Evolutionary conservation across 108 stramenopile species (phyloP).

Genomic region (Schizochytrium sp.): DNA sequence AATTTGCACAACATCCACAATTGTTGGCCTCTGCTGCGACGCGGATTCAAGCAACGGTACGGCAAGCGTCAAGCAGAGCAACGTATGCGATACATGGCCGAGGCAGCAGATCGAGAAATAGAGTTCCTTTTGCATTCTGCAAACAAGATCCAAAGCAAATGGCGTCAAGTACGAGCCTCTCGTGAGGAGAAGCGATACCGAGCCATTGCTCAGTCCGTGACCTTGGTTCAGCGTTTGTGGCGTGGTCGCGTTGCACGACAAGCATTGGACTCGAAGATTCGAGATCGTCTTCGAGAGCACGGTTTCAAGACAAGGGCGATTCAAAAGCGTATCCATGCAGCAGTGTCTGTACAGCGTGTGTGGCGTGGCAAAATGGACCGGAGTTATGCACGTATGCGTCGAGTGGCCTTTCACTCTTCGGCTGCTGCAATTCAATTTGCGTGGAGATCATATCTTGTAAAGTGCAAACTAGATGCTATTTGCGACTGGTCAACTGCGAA

Average conservation of each 20-base stretch:
- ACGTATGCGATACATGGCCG: neutral
- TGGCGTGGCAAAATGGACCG: conserved; percentile 51
- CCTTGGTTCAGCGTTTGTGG: conserved; percentile 29
- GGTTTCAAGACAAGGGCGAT: neutral
- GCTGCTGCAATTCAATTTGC: conserved; percentile 17
- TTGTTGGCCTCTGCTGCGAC: conserved; percentile 11
- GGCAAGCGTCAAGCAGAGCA: neutral
- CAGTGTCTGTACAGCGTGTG: conserved; percentile 27
- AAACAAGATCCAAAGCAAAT: neutral
- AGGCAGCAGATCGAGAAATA: conserved; percentile 4
- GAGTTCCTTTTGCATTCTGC: neutral
- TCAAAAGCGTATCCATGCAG: neutral
- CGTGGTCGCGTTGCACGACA: conserved; percentile 14
- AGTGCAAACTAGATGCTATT: conserved; percentile 1
- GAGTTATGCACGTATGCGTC: conserved; percentile 8
- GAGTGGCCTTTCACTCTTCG: neutral
- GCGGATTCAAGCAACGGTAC: conserved; percentile 6
- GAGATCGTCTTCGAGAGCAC: neutral
- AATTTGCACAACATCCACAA: conserved; percentile 48
- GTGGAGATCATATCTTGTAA: conserved; percentile 37
- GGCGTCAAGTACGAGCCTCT: neutral
- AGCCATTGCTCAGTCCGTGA: neutral
- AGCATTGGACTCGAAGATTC: neutral
- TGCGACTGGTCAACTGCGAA: conserved; percentile 5
- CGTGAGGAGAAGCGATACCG: conserved; percentile 7